Evolutionary conservation across 345 rosid species (phyloP), one percentile per base, ranked within the genome.

Genomic region (Linum tenue): DNA sequence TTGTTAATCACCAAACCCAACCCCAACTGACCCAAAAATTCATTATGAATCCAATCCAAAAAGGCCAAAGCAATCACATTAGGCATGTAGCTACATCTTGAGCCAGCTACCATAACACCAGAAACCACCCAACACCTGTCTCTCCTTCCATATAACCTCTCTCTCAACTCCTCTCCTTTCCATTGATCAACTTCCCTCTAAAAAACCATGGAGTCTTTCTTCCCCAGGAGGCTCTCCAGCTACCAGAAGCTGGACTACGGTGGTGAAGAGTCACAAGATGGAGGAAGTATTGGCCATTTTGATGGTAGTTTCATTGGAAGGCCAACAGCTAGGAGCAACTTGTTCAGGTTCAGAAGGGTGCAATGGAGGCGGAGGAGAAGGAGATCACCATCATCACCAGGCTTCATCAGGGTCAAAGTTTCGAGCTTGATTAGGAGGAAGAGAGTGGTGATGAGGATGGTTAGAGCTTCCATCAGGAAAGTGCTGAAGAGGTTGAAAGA

Each of bases 401-500:
- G 14, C 12, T 48, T 48, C 12, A 48, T 48, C 14, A 48, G 12
- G 64, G 14, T 40, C 1, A 37, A 22, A 60, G 56, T 76, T 57
- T 63, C 80, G 74, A 77, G 79, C 35, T 72, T 74, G 61, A 67
- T 74, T 22, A 60, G 71, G 69, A 80, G 70, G 73, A 80, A 72
- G 74, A 83, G 69, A 70, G 72, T 56, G 4, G 79, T 59, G 67
- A 36, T 74, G 55, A 75, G 74, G 4, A 60, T 56, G 35, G 38
- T 75, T 5, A 75, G 80, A 22, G 1, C 37, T n/a, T 74, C 84
- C 8, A 72, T 81, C 66, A 72, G 69, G 5, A 84, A 74, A 48
- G 37, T 86, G 48, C 2, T 85, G 78, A 80, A 78, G 84, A 86
- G 96, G 64, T 69, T 86, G 60, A 86, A 78, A 63, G 83, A 82